Evolutionary conservation across 768 basidiomycete genomes (phyloP).

Genomic region (Termitomyces bulborhizus): DNA sequence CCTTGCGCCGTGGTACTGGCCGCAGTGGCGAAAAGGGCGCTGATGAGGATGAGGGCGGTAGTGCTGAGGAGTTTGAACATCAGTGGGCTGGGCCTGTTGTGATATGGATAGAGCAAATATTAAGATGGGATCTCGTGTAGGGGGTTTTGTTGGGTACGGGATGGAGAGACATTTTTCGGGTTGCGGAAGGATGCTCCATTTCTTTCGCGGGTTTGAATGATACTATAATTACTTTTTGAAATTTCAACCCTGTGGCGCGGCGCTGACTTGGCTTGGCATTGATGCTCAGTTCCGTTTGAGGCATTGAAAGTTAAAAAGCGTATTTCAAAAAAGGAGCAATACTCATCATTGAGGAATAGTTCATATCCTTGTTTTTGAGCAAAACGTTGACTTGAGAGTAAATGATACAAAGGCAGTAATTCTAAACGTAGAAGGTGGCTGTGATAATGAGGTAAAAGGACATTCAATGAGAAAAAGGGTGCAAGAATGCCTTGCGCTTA

Average conservation of each 20-base stretch:
- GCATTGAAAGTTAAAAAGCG: neutral
- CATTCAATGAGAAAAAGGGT: neutral
- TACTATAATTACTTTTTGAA: no score
- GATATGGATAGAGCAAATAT: no score
- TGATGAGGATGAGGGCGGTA: neutral
- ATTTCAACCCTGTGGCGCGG: no score
- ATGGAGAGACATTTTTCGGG: no score
- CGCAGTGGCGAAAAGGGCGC: neutral
- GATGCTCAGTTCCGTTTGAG: no score
- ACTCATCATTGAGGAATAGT: no score
- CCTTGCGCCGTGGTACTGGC: neutral
- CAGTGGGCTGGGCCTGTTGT: no score
- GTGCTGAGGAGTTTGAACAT: neutral
- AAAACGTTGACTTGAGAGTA: neutral
- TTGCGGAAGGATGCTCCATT: no score
- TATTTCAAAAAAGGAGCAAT: neutral
- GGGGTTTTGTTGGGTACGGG: no score
- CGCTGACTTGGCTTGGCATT: no score
- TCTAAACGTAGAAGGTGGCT: neutral
- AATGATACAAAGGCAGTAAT: neutral
- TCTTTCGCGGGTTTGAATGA: no score
- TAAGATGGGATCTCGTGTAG: neutral
- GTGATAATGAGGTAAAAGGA: neutral
- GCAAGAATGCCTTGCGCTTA: neutral
- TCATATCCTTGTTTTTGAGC: no score